A percentile compares a stretch with the other conserved stretches of the same genome.
Conservation (phyloP, 495 filamentous ascomycete species). For the Aspergillus conjunctus region DNA sequence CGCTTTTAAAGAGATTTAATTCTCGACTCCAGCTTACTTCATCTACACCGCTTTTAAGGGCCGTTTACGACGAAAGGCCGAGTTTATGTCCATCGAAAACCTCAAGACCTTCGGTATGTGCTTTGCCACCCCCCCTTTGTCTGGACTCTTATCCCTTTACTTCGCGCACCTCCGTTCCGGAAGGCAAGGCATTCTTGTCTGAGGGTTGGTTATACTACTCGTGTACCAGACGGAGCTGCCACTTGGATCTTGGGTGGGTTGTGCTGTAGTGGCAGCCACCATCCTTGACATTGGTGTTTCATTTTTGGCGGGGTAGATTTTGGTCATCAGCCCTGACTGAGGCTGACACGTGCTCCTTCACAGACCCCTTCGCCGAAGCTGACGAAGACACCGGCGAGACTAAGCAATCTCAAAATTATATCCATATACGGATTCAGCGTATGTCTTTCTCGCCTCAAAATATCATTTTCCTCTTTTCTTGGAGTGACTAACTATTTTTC, state of each 20-base stretch:
- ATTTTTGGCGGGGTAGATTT: slow-evolving; percentile 41
- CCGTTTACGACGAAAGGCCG: slow-evolving; percentile 50
- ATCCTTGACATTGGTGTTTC: too few relatives aligned
- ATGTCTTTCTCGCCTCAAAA: slow-evolving; percentile 48
- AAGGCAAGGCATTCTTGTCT: too few relatives aligned
- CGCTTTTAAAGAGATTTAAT: slow-evolving; percentile 40
- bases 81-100: slow-evolving; percentile 99
- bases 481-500: slow-evolving; percentile 27
- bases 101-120: slow-evolving; percentile 97
- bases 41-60: slow-evolving; percentile 47
- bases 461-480: background rate
- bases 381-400: slow-evolving; percentile 97
- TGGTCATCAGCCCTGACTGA: slow-evolving; percentile 34
- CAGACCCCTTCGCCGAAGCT: slow-evolving; percentile 99
- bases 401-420: slow-evolving; percentile 94
- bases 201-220: background rate
- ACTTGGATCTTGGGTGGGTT: background rate
- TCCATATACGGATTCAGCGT: slow-evolving; percentile 99
- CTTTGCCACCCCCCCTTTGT: slow-evolving; percentile 34
- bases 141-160: slow-evolving; percentile 17
- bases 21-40: slow-evolving; percentile 38
- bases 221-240: background rate
- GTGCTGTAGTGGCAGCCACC: slow-evolving; percentile 5
- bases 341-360: slow-evolving; percentile 39
- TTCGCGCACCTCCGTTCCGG: background rate